Evolutionary conservation across 805 yeast genomes (phyloP).

Genomic region (Monosporozyma solicola): DNA sequence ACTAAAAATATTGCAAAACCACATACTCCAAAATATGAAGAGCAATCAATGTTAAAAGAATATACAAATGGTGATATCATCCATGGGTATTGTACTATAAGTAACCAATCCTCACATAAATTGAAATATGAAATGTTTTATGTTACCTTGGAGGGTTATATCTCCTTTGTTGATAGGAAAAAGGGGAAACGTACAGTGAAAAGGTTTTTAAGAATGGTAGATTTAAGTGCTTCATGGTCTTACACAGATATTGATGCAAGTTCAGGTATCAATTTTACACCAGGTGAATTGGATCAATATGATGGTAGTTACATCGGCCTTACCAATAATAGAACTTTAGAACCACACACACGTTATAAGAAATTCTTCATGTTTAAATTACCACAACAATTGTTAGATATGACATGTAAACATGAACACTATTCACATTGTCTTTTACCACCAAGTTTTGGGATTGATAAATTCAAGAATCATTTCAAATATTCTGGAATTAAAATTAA

Average conservation of each 20-base stretch:
- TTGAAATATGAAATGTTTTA: constrained; percentile 56
- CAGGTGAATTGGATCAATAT: constrained; percentile 34
- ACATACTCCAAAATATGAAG: constrained; percentile 36
- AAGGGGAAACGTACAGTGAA: constrained; percentile 33
- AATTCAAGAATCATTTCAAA: constrained; percentile 24
- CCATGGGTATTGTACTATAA: constrained; percentile 47
- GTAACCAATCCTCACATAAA: constrained; percentile 38
- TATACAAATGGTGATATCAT: constrained; percentile 61
- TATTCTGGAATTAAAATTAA: constrained; percentile 28
- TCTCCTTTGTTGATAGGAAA: constrained; percentile 26
- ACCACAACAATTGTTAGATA: constrained; percentile 46
- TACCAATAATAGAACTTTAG: constrained; percentile 39
- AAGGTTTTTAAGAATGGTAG: constrained; percentile 51
- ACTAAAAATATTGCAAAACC: constrained; percentile 45
- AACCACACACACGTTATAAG: constrained; percentile 43
- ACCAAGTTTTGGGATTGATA: constrained; percentile 35
- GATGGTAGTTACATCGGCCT: constrained; percentile 45
- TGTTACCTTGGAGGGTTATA: constrained; percentile 40
- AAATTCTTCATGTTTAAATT: constrained; percentile 52
- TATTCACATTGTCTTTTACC: constrained; percentile 33
- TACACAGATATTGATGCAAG: constrained; percentile 44
- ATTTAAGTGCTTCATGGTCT: constrained; percentile 46
- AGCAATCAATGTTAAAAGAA: constrained; percentile 38
- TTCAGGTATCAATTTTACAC: constrained; percentile 41
- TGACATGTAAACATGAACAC: constrained; percentile 40